Conservation (phyloP, 345 rosid species). For the Eucalyptus lansdowneana region DNA sequence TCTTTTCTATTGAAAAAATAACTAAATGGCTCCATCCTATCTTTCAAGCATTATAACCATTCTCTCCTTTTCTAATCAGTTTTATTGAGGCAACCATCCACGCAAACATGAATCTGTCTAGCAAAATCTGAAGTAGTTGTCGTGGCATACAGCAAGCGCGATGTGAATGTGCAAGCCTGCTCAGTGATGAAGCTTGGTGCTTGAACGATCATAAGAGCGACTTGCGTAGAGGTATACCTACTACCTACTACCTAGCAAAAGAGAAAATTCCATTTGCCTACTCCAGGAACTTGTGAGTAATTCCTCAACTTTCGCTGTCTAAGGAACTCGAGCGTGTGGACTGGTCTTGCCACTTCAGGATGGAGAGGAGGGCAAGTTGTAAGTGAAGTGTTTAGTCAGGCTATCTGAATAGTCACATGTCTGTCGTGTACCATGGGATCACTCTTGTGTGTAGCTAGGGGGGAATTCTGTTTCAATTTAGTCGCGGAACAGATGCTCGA, state of each 20-base stretch:
- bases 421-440: not conserved
- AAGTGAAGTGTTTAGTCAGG: not conserved
- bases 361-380: not conserved
- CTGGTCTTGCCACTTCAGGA: not conserved
- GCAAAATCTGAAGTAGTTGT: not conserved
- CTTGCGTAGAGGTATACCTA: not conserved
- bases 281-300: not conserved
- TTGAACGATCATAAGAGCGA: not conserved
- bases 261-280: not conserved
- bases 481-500: too few relatives aligned
- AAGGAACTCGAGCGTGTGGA: not conserved
- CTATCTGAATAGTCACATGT: not conserved
- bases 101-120: not conserved
- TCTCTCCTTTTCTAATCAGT: not conserved
- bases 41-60: not conserved
- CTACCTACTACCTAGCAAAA: not conserved
- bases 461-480: too few relatives aligned
- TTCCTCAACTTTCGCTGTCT: not conserved
- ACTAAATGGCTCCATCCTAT: not conserved
- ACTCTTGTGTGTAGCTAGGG: not conserved
- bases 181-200: not conserved
- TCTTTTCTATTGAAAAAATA: too few relatives aligned
- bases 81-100: not conserved
- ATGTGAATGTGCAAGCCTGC: not conserved
- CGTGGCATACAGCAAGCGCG: too few relatives aligned